Evolutionary conservation across 345 rosid genomes (phyloP).

Genomic region (Mallotus nudiflorus): DNA sequence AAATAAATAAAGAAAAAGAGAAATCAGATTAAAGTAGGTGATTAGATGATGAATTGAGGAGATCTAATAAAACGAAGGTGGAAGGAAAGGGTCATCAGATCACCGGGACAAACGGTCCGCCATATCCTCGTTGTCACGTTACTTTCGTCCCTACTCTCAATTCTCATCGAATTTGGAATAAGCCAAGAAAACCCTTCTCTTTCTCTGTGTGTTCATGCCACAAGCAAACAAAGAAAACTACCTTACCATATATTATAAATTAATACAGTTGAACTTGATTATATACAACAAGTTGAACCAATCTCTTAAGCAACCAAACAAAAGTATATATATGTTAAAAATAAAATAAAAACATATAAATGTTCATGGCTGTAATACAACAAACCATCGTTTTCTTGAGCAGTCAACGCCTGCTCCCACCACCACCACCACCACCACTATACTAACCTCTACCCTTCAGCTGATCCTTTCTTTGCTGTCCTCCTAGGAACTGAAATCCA

Average conservation of each 20-base stretch:
- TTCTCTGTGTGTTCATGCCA: neutral
- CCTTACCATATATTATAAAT: slow-evolving; percentile 2
- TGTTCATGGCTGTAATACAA: slow-evolving; percentile 9
- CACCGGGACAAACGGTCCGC: slow-evolving; percentile 17
- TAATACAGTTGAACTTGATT: neutral
- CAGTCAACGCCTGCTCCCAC: slow-evolving; percentile 28
- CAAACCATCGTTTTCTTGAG: slow-evolving; percentile 29
- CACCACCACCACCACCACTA: neutral
- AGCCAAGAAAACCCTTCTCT: slow-evolving; percentile 19
- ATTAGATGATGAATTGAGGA: no score
- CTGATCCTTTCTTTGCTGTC: neutral
- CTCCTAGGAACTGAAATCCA: slow-evolving; percentile 21
- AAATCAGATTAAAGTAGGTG: no score
- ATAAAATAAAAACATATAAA: slow-evolving; percentile 4
- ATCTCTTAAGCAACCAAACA: neutral
- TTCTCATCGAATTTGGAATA: no score
- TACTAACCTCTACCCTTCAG: no score
- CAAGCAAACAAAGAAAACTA: slow-evolving; percentile 17
- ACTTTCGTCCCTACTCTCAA: no score
- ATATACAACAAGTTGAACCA: neutral
- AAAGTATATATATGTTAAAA: neutral
- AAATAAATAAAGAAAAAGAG: no score
- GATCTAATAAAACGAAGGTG: no score
- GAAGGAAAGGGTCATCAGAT: no score
- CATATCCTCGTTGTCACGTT: no score